Percentiles rank a stretch among this genome's conserved stretches.
Evolutionary conservation across 805 yeast genomes (phyloP).

Genomic region (Candida endomychidarum): DNA sequence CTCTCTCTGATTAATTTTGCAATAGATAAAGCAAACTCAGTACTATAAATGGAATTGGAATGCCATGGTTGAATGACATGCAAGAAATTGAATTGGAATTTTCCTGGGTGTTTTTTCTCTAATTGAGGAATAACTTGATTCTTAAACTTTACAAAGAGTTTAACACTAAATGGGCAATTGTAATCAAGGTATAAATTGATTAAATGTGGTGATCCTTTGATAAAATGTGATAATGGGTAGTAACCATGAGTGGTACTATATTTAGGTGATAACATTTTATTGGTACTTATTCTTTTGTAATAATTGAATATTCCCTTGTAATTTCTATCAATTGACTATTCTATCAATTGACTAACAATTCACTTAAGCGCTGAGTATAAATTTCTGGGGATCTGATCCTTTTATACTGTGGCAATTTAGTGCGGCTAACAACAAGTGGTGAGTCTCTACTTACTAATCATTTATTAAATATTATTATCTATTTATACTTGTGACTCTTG

Average conservation of each 20-base stretch:
- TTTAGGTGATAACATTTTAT: constrained; percentile 43
- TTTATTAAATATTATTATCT: no score
- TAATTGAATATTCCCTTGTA: not conserved
- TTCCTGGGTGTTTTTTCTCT: constrained; percentile 43
- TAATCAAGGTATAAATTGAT: constrained; percentile 72
- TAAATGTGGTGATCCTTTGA: constrained; percentile 32
- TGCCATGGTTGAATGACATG: constrained; percentile 94
- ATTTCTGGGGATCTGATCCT: no score
- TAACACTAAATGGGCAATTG: constrained; percentile 74
- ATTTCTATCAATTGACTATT: no score
- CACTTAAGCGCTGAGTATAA: no score
- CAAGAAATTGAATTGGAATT: constrained; percentile 61
- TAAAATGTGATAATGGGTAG: constrained; percentile 14
- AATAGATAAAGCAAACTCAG: constrained; percentile 72
- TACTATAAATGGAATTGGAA: constrained; percentile 63
- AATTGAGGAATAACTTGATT: constrained; percentile 53
- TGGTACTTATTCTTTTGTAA: not conserved
- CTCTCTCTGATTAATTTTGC: constrained; percentile 56
- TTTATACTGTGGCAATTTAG: no score
- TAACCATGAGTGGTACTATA: constrained; percentile 39
- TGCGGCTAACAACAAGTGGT: no score
- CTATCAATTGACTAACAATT: no score
- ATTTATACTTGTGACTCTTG: no score
- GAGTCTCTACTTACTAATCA: no score
- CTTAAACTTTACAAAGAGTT: constrained; percentile 57